Conservation (phyloP, 345 rosid genomes). For the Rhizophora apiculata region DNA sequence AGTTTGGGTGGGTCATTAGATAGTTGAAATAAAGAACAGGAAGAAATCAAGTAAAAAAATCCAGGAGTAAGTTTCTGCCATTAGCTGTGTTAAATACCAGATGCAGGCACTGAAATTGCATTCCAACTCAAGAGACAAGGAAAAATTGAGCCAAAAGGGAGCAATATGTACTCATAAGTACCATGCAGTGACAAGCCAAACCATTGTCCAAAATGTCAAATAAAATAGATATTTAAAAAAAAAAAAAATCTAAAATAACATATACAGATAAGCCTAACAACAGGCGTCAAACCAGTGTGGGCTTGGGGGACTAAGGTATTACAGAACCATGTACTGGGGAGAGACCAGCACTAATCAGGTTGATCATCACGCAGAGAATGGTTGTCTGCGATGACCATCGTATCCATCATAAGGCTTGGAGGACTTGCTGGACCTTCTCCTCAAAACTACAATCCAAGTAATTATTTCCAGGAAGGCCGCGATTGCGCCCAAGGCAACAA, state of each 20-base stretch:
- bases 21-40: no score
- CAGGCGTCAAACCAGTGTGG: no score
- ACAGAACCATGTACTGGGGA: not conserved
- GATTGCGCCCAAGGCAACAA: constrained; percentile 50
- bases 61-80: not conserved
- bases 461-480: constrained; percentile 57
- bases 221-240: not conserved
- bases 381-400: constrained; percentile 37
- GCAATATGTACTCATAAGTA: not conserved
- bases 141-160: not conserved
- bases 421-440: constrained; percentile 51
- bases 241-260: constrained; percentile 1
- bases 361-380: constrained; percentile 18
- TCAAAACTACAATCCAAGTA: constrained; percentile 68
- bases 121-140: not conserved
- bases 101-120: not conserved
- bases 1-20: no score
- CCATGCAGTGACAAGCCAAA: constrained; percentile 1
- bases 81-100: not conserved
- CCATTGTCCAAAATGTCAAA: constrained; percentile 18
- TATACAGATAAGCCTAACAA: no score
- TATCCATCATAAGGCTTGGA: constrained; percentile 49
- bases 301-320: not conserved
- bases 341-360: not conserved
- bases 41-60: not conserved